Conservation (phyloP, 106 monocot species). For the Chionographis japonica region DNA sequence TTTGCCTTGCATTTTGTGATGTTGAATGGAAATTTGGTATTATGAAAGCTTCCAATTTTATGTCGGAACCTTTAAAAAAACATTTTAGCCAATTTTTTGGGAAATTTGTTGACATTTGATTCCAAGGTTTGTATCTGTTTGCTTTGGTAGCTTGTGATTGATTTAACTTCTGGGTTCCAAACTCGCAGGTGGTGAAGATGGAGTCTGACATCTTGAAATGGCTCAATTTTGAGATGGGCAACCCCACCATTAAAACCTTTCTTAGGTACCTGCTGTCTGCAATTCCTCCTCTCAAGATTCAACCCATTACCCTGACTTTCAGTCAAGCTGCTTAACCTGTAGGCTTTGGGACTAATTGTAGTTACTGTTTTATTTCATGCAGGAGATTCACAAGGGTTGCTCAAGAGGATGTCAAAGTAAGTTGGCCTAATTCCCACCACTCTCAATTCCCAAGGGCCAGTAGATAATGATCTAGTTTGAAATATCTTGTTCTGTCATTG, state of each 20-base stretch:
- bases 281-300: too few relatives aligned
- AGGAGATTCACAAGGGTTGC: constrained; percentile 34
- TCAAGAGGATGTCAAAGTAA: constrained; percentile 28
- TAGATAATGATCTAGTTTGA: background rate
- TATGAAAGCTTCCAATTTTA: too few relatives aligned
- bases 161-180: background rate
- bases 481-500: background rate
- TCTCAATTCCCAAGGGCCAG: background rate
- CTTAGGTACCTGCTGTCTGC: constrained; percentile 21
- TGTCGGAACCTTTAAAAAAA: too few relatives aligned
- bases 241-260: constrained; percentile 70
- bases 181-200: constrained; percentile 60
- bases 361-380: background rate
- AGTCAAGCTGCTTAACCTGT: too few relatives aligned
- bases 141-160: background rate
- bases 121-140: background rate
- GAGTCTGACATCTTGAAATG: constrained; percentile 57
- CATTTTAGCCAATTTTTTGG: too few relatives aligned
- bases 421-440: background rate
- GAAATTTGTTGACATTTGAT: too few relatives aligned
- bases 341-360: too few relatives aligned
- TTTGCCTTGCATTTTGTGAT: too few relatives aligned
- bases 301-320: too few relatives aligned
- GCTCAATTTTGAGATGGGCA: constrained; percentile 83
- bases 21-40: too few relatives aligned